These are phyloP conservation scores for Calocybe gambosa DNA, from an alignment of 1,284 basidiomycete species.

Conservation along the genomic window DNA sequence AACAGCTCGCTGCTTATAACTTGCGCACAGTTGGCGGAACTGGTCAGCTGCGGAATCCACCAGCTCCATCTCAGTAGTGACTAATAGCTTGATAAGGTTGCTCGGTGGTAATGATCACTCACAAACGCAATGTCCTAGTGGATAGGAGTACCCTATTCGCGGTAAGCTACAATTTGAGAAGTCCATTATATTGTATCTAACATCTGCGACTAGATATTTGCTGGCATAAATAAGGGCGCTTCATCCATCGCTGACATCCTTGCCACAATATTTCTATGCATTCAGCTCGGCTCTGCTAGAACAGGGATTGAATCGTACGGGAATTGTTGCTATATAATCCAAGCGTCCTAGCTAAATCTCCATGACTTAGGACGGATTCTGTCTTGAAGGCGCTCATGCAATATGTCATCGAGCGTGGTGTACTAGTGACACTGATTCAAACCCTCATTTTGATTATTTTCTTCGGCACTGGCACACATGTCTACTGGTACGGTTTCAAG, in stretches of 20 bases:
- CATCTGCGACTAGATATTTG: background rate
- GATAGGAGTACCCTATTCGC: slow-evolving; percentile 7
- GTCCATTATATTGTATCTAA: background rate
- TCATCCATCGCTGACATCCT: slow-evolving; percentile 5
- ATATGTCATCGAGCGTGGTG: slow-evolving; percentile 16
- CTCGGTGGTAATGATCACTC: slow-evolving; percentile 5
- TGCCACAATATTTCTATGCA: slow-evolving; percentile 4
- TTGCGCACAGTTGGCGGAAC: background rate
- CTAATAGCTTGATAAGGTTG: slow-evolving; percentile 1
- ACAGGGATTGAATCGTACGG: slow-evolving; percentile 6
- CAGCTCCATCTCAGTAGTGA: background rate
- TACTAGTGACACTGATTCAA: slow-evolving; percentile 19
- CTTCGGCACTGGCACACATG: slow-evolving; percentile 15
- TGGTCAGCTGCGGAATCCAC: background rate
- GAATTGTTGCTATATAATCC: background rate
- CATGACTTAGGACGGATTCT: slow-evolving; percentile 1
- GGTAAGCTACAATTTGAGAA: background rate
- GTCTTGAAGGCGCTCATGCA: slow-evolving; percentile 6
- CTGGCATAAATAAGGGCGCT: slow-evolving; percentile 5
- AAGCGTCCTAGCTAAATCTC: background rate
- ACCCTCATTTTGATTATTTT: slow-evolving; percentile 18
- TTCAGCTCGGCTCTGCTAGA: slow-evolving; percentile 1
- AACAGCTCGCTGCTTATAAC: background rate
- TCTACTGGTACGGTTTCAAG: slow-evolving; percentile 13
- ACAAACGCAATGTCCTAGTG: slow-evolving; percentile 5